Evolutionary conservation across 2,329 filamentous ascomycete species (phyloP), one percentile per base, ranked within the genome.

Genomic region (Coniochaeta prunicola): DNA sequence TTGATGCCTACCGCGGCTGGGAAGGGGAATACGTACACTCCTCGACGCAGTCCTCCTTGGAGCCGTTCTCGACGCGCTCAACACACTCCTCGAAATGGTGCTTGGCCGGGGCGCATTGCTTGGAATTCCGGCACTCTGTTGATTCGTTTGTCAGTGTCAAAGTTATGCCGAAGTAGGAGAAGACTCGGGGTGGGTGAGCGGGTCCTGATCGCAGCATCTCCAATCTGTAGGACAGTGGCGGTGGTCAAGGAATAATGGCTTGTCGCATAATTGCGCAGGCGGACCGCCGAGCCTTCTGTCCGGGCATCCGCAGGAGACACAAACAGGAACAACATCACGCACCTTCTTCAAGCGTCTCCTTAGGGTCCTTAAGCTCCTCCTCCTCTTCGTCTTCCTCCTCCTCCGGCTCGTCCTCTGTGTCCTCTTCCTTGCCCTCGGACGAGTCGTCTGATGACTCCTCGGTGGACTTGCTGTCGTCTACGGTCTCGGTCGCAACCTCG

Each of bases 21-120:
- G 4, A 31, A 26, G 21, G 3, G 13, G 24, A 13, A 21, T 56
- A 42, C 92, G 78, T 89, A 97, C 94, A 99, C 83, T 99, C 94
- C 83, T 99, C 94, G 67, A 97, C 91, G 71, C 94, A 99, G 81
- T 97, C 92, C 84, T 99, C 94, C 70, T 90, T 86, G 69, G 87
- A 80, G 59, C 80, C 87, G 68, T 88, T 86, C 64, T 88, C 83
- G 68, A 99, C 94, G 70, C 94, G 92, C 85, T 96, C 92, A 68
- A 93, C 92, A 76, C 94, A 99, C 80, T 97, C 91, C 66, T 97
- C 93, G 76, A 89, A 97, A 84, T 99, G 94, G 83, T 97, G 93
- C 87, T 97, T 99, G 72, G 85, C 84, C 61, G 89, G 87, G 62
- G 88, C 82, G 79, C 94, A 99, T 76, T 90, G 81, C 75, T 88